Evolutionary conservation across 805 yeast species (phyloP), one percentile per base, ranked within the genome.

Genomic region (Ogataea methanolica): DNA sequence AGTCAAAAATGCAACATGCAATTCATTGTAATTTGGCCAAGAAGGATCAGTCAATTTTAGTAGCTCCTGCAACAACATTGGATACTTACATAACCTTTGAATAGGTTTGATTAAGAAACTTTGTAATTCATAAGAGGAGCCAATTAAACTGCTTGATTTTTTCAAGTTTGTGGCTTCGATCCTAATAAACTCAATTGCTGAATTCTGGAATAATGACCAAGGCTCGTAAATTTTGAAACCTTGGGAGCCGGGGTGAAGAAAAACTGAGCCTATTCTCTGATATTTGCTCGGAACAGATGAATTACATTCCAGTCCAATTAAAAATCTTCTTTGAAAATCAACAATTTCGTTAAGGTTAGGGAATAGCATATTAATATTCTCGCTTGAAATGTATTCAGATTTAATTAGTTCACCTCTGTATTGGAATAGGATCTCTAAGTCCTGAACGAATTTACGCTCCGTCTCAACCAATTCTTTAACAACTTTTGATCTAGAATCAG

Each of bases 81-180:
- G 99, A 66, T 94, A 94, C 64, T 91, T 88, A 74, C 97, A 88
- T n/a, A 94, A 75, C 53, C 99, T 78, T 71, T 94, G 99, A 36
- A 94, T 88, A 0, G 99, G 99, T 65, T 92, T 94, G 57, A 94
- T 80, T 38, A 94, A 74, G 66, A 88, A 88, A 43, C 92, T 83
- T 62, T 88, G 98, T 45, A 94, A 73, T 65, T 92, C 99, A 61
- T 90, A 83, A 39, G 88, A 85, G 26, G 94, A 92, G 54, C 83
- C 92, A 50, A 91, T 80, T 36, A 90, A 68, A 19, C 70, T 62
- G 4, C 85, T 74, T 19, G 82, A 74, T 50, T 75, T 75, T 41
- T 62, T 68, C 45, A 89, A 74, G 55, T 79, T 79, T 5, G 73
- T 61, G 5, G 80, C 76, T 54, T 87, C 89, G 54, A 75, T 77